Evolutionary conservation across 768 basidiomycete genomes (phyloP), one percentile per base, ranked within the genome.

Genomic region (Mycena amicta): DNA sequence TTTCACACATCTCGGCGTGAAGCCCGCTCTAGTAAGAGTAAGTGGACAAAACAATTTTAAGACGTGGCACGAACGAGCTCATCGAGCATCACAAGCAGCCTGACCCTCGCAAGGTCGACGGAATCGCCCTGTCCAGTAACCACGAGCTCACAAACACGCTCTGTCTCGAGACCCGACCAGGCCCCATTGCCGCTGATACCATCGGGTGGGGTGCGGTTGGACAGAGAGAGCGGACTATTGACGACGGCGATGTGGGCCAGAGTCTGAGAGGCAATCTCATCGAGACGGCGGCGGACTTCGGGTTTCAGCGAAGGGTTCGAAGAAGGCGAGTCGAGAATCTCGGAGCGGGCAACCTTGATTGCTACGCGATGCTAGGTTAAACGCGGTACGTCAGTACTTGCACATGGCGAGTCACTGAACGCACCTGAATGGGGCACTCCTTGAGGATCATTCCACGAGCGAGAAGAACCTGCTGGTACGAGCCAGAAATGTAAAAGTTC

Each of bases 221-320:
- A 88, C 31, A 90, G 80, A 16, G 88, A 80, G 56, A 86, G 80
- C 47, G 89, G 87, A 56, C 90, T 89, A 66, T 96, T 95, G 68
- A 96, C 90, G 64, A 98, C 94, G 25, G 94, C 89, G 69, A 98
- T 93, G 71, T 95, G 92, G 8, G 95, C 93, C 59, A 86, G 79
- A n/a, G 93, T 95, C 69, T 93, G 90, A 2, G 89, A 87, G 27
- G 95, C 95, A 68, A 98, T 92, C 69, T 96, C 93, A 72, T 97
- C 94, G n/a, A 98, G 83, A 55, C 88, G 85, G 51, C 85, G 84
- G 53, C 90, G 84, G 31, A 95, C 91, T 63, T 92, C 88, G 0
- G 85, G 77, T 72, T 95, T 95, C 67, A 96, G 82, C 5, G 85
- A 72, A 5, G 91, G 92, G 74, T 89, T 87, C 40, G 87, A 87